These are phyloP conservation scores for Chalciporus pseudorubinellus DNA, from an alignment of 768 basidiomycete genomes.

Conservation along the genomic window DNA sequence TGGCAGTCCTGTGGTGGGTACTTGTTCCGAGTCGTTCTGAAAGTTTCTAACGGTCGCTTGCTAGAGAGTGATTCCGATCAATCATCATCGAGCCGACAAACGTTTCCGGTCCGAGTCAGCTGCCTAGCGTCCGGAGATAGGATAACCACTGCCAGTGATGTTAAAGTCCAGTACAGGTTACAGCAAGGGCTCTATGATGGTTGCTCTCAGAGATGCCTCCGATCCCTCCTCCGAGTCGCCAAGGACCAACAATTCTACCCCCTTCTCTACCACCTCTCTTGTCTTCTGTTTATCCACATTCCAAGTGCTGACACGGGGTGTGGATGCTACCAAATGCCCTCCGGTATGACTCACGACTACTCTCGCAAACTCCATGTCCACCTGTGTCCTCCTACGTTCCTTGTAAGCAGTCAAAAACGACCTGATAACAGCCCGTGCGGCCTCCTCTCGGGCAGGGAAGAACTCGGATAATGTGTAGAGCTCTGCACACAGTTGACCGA, in stretches of 20 bases:
- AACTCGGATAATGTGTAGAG: slow-evolving; percentile 50
- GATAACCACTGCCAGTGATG: background rate
- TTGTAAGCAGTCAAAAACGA: slow-evolving; percentile 50
- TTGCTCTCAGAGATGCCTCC: slow-evolving; percentile 24
- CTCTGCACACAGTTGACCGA: slow-evolving; percentile 67
- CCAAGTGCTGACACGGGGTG: slow-evolving; percentile 48
- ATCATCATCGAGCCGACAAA: background rate
- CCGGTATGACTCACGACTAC: slow-evolving; percentile 49
- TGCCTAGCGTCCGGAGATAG: background rate
- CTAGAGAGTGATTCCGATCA: background rate
- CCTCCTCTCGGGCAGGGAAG: slow-evolving; percentile 37
- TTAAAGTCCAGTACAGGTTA: background rate
- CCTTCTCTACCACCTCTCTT: slow-evolving; percentile 49
- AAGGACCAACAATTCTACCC: slow-evolving; percentile 43
- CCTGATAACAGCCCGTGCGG: slow-evolving; percentile 36
- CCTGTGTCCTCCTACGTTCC: slow-evolving; percentile 12
- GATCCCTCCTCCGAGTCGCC: slow-evolving; percentile 32
- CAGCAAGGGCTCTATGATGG: slow-evolving; percentile 30
- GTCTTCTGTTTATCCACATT: slow-evolving; percentile 43
- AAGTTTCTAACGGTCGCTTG: background rate
- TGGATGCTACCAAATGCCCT: slow-evolving; percentile 51
- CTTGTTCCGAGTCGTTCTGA: background rate
- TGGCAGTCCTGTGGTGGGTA: background rate
- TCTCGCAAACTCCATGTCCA: slow-evolving; percentile 31
- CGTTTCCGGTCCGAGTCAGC: background rate